Percentiles rank a stretch among this genome's conserved stretches.
These are phyloP conservation scores for Dissophora ornata DNA, from an alignment of 192 early-diverging fungal genomes.

Conservation along the genomic window DNA sequence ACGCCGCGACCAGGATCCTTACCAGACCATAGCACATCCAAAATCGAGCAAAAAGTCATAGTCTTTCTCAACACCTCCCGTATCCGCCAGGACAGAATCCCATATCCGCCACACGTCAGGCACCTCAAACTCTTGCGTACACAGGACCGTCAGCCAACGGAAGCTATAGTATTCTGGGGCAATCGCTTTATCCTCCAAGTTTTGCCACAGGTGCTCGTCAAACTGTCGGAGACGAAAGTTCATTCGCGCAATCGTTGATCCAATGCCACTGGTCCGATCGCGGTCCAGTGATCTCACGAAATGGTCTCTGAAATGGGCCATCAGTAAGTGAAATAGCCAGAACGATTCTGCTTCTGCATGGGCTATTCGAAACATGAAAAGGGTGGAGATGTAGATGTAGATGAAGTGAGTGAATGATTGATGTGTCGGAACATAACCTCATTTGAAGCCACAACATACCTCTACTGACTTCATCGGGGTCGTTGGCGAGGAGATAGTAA, in stretches of 20 bases:
- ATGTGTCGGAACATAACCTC: too few relatives aligned
- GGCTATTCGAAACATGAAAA: conserved; percentile 42
- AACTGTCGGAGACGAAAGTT: conserved; percentile 62
- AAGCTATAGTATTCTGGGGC: conserved; percentile 82
- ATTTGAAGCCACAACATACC: conserved; percentile 13
- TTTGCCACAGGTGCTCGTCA: conserved; percentile 69
- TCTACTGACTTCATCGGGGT: conserved; percentile 57
- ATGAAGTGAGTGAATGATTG: too few relatives aligned
- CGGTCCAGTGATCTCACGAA: conserved; percentile 81
- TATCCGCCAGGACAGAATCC: conserved; percentile 83
- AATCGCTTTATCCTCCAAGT: conserved; percentile 73
- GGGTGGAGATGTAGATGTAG: too few relatives aligned
- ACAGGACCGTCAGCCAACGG: conserved; percentile 83
- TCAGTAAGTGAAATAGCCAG: conserved; percentile 75
- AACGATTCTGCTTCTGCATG: conserved; percentile 87
- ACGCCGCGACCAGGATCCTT: too few relatives aligned
- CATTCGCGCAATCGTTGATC: conserved; percentile 71
- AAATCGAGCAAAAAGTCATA: conserved; percentile 78
- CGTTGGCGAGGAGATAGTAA: conserved; percentile 80
- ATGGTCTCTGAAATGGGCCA: conserved; percentile 82
- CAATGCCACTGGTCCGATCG: conserved; percentile 66
- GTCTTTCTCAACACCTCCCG: conserved; percentile 55
- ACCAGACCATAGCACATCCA: conserved; percentile 78
- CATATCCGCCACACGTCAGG: conserved; percentile 84
- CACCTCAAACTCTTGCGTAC: conserved; percentile 79